These are phyloP conservation scores for Arthroderma sp. DNA, from an alignment of 2,329 filamentous ascomycete genomes.

Conservation along the genomic window DNA sequence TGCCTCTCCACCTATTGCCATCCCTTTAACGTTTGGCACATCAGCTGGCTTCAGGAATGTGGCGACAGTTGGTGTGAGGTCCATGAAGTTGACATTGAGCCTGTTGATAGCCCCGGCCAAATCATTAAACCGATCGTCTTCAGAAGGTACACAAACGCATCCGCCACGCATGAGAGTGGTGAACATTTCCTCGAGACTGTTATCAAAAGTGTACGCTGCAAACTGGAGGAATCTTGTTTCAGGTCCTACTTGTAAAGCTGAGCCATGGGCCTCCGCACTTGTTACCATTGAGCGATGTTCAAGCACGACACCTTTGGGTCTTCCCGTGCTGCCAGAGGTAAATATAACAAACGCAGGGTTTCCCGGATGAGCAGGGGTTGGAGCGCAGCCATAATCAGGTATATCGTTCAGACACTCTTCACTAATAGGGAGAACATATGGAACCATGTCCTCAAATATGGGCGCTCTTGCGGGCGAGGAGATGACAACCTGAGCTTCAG, in stretches of 20 bases:
- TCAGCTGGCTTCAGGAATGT: slow-evolving; percentile 23
- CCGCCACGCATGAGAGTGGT: slow-evolving; percentile 25
- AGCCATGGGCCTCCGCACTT: slow-evolving; percentile 22
- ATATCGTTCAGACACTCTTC: slow-evolving; percentile 5
- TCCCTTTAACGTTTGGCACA: slow-evolving; percentile 24
- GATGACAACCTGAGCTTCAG: slow-evolving; percentile 27
- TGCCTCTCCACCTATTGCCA: slow-evolving; percentile 26
- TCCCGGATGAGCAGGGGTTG: slow-evolving; percentile 47
- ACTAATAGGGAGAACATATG: slow-evolving; percentile 25
- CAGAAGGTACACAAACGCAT: slow-evolving; percentile 31
- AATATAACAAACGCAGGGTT: slow-evolving; percentile 72
- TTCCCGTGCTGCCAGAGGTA: slow-evolving; percentile 69
- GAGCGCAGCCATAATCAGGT: slow-evolving; percentile 3
- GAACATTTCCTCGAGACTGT: slow-evolving; percentile 25
- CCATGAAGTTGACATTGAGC: slow-evolving; percentile 38
- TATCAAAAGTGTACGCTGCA: slow-evolving; percentile 33
- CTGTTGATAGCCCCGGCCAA: slow-evolving; percentile 33
- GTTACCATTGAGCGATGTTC: slow-evolving; percentile 41
- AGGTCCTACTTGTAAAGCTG: slow-evolving; percentile 31
- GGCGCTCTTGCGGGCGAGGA: slow-evolving; percentile 25
- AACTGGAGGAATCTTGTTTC: slow-evolving; percentile 26
- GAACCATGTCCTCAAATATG: slow-evolving; percentile 28
- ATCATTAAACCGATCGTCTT: slow-evolving; percentile 32
- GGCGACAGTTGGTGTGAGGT: slow-evolving; percentile 46
- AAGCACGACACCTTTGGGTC: slow-evolving; percentile 73